phyloP scores from a whole-genome alignment of 345 rosid genomes.

The Erysimum cheiranthoides region DNA sequence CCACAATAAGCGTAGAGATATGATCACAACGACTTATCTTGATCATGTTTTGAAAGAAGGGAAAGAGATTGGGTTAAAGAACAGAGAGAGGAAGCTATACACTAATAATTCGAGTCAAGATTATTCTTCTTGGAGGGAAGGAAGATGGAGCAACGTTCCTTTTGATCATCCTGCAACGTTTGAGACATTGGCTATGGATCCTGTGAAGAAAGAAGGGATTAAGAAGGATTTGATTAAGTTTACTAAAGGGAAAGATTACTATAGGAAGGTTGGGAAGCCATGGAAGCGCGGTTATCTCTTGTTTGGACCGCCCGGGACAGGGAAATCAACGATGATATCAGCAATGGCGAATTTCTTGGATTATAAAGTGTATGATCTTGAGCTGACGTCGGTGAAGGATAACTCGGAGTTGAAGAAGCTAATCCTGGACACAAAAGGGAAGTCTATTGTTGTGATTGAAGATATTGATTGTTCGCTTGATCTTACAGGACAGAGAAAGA shows the following conservation, averaged over 20 bases:
- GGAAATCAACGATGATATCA: conserved; percentile 66
- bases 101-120: conserved; percentile 43
- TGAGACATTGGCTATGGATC: conserved; percentile 62
- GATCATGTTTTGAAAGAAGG: conserved; percentile 52
- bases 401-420: conserved; percentile 58
- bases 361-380: conserved; percentile 70
- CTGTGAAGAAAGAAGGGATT: conserved; percentile 53
- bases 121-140: background rate
- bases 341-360: conserved; percentile 63
- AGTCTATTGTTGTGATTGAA: conserved; percentile 64
- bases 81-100: conserved; percentile 57
- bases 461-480: conserved; percentile 66
- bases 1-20: conserved; percentile 42
- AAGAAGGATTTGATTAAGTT: conserved; percentile 57
- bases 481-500: conserved; percentile 51
- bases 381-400: conserved; percentile 55
- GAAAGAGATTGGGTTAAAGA: conserved; percentile 40
- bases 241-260: conserved; percentile 56
- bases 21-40: conserved; percentile 43
- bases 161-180: conserved; percentile 61
- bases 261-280: conserved; percentile 55
- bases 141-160: conserved; percentile 44
- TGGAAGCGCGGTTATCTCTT: conserved; percentile 78
- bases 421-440: conserved; percentile 51
- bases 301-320: conserved; percentile 69